phyloP scores from a whole-genome alignment of 139 green algal species.

The Coccomyxa sp. region DNA sequence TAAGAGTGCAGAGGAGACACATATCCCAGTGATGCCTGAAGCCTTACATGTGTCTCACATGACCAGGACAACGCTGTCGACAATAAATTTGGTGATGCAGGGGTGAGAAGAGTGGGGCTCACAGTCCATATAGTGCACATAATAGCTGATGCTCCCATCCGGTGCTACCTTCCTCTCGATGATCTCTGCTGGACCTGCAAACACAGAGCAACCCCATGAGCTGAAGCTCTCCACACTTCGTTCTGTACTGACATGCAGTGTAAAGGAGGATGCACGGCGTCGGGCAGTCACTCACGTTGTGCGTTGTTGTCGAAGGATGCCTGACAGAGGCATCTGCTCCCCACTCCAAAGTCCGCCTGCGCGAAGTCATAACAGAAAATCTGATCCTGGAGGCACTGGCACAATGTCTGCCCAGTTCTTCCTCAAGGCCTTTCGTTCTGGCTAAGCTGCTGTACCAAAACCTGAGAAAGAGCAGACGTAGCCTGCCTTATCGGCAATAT shows the following conservation, averaged over 20 bases:
- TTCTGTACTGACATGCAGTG: neutral
- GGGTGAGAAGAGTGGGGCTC: constrained; percentile 18
- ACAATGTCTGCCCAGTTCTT: no score
- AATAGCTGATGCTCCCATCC: constrained; percentile 45
- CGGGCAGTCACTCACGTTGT: constrained; percentile 20
- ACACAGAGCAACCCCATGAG: neutral
- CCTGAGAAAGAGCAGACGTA: no score
- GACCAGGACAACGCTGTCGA: no score
- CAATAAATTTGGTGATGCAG: no score
- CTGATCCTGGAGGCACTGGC: no score
- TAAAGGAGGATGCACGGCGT: neutral
- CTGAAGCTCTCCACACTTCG: neutral
- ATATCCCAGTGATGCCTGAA: neutral
- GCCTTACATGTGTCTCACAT: neutral
- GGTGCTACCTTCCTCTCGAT: constrained; percentile 24
- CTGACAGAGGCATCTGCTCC: constrained; percentile 28
- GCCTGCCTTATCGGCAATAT: no score
- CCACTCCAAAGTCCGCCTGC: constrained; percentile 14
- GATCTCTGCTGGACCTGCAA: constrained; percentile 22
- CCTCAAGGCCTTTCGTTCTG: no score
- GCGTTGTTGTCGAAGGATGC: constrained; percentile 44
- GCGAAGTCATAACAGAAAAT: neutral
- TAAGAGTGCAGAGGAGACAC: no score
- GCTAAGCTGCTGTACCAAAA: no score
- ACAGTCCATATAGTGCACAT: constrained; percentile 90